Percentiles rank a stretch among this genome's conserved stretches.
Conservation (phyloP, 2,329 filamentous ascomycete genomes). For the Aspergillus fumigatus region DNA sequence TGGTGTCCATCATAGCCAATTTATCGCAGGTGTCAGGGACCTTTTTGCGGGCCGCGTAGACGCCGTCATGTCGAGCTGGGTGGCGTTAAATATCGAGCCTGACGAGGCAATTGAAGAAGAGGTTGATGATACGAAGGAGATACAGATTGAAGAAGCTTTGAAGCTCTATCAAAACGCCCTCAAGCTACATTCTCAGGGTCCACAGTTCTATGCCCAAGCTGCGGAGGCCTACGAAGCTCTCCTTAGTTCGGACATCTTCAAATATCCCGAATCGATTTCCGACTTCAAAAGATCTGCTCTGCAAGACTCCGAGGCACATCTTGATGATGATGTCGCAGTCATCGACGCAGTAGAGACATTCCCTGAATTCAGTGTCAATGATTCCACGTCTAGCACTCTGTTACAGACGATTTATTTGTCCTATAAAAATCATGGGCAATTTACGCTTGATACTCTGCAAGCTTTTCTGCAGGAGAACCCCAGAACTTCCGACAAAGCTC, state of each 20-base stretch:
- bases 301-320: constrained; percentile 41
- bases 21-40: constrained; percentile 8
- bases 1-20: constrained; percentile 12
- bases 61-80: constrained; percentile 58
- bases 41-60: constrained; percentile 12
- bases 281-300: constrained; percentile 71
- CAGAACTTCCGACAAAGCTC: constrained; percentile 12
- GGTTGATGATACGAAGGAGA: constrained; percentile 89
- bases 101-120: constrained; percentile 89
- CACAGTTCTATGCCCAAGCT: constrained; percentile 69
- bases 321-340: constrained; percentile 33
- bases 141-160: constrained; percentile 94
- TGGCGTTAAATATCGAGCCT: constrained; percentile 87
- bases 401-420: constrained; percentile 88
- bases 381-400: constrained; percentile 73
- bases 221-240: constrained; percentile 75
- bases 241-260: constrained; percentile 90
- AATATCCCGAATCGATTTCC: constrained; percentile 78
- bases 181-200: constrained; percentile 85
- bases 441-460: constrained; percentile 71
- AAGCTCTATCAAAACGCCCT: constrained; percentile 90
- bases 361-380: constrained; percentile 58
- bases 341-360: constrained; percentile 24
- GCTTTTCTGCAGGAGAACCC: constrained; percentile 38
- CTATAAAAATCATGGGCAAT: constrained; percentile 94